Evolutionary conservation across 2,329 filamentous ascomycete species (phyloP).

Genomic region (Aspergillus tamarii): DNA sequence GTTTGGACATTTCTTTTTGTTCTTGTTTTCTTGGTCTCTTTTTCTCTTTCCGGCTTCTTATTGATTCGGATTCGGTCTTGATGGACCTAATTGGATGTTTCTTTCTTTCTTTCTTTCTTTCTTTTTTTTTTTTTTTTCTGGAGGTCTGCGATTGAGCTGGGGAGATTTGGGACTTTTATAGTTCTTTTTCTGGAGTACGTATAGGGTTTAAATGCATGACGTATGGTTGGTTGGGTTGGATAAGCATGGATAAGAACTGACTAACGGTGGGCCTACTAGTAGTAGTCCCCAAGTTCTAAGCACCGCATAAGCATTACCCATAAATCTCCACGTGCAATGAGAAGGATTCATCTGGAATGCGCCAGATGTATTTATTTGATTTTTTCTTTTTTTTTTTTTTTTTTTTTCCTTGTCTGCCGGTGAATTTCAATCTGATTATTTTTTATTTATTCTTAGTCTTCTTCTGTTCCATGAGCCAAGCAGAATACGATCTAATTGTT

Average conservation of each 20-base stretch:
- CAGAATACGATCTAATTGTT: not conserved
- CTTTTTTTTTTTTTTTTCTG: not conserved
- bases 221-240: not conserved
- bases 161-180: not conserved
- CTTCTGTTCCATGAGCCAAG: no score
- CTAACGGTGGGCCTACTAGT: not conserved
- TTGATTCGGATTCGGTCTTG: no score
- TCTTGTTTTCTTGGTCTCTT: no score
- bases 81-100: no score
- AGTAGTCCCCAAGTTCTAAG: not conserved
- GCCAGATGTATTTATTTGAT: not conserved
- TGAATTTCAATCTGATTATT: no score
- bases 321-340: not conserved
- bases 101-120: not conserved
- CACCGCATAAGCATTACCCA: not conserved
- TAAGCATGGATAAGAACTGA: slow-evolving; percentile 1
- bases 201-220: not conserved
- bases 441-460: no score
- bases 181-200: not conserved
- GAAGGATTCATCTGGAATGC: not conserved
- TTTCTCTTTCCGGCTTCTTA: not conserved
- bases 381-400: not conserved
- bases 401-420: no score
- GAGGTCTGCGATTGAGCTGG: not conserved
- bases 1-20: slow-evolving; percentile 58